Conservation (phyloP, 148 eudicot species). For the Rhododendron kiyosumense region DNA sequence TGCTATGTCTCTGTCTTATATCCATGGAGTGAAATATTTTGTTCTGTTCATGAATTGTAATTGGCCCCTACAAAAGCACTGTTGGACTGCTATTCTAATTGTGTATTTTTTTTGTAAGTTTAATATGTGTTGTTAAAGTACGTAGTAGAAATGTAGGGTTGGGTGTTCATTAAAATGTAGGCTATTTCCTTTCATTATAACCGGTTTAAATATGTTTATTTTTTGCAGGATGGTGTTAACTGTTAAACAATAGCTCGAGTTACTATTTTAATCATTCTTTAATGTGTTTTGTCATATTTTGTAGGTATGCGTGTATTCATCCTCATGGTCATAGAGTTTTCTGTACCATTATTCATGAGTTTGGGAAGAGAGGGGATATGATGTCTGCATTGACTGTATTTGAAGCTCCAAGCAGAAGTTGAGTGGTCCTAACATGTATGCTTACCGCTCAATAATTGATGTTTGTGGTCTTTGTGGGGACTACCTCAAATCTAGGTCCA, state of each 20-base stretch:
- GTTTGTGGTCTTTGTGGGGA: slow-evolving; percentile 86
- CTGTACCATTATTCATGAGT: slow-evolving; percentile 69
- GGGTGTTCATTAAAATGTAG: not conserved
- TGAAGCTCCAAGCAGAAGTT: slow-evolving; percentile 71
- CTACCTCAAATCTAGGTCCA: slow-evolving; percentile 69
- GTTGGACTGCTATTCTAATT: not conserved
- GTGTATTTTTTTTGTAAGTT: not conserved
- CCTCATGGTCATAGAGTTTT: slow-evolving; percentile 49
- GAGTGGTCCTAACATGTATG: slow-evolving; percentile 68
- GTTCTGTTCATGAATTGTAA: slow-evolving; percentile 1
- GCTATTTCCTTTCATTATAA: not conserved
- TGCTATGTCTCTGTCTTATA: not conserved
- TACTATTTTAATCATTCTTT: not conserved
- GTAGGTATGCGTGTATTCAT: slow-evolving; percentile 72
- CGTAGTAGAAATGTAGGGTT: not conserved
- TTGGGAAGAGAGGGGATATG: slow-evolving; percentile 79
- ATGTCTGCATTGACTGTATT: slow-evolving; percentile 61
- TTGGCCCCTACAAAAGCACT: not conserved
- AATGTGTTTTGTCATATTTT: slow-evolving; percentile 6
- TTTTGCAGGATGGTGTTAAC: not conserved
- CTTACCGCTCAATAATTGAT: slow-evolving; percentile 84
- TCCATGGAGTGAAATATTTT: not conserved
- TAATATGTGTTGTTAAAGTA: not conserved
- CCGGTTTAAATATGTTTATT: not conserved
- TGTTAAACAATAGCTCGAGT: not conserved